Evolutionary conservation across 2,329 filamentous ascomycete genomes (phyloP).

Genomic region (Colletotrichum sp.): DNA sequence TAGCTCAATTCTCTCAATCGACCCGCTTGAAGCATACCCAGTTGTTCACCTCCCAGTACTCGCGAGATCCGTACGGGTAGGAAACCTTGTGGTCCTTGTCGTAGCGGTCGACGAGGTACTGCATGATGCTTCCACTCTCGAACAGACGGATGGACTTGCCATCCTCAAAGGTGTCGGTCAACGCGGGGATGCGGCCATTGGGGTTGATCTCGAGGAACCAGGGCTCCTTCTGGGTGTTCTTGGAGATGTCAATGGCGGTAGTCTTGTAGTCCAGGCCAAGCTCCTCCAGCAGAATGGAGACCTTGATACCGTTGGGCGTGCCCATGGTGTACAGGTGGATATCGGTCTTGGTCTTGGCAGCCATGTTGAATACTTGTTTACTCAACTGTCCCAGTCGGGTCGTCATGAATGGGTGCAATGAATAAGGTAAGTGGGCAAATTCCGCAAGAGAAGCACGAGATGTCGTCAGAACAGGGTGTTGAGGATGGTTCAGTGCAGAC

Average conservation of each 20-base stretch:
- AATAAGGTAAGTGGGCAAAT: neutral
- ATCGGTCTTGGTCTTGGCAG: slow-evolving; percentile 52
- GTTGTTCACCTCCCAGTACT: slow-evolving; percentile 80
- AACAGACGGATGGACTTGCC: slow-evolving; percentile 78
- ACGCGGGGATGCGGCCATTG: slow-evolving; percentile 87
- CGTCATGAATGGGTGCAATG: neutral
- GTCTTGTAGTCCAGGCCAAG: slow-evolving; percentile 80
- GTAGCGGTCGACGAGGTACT: slow-evolving; percentile 84
- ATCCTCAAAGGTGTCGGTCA: slow-evolving; percentile 80
- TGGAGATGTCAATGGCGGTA: slow-evolving; percentile 72
- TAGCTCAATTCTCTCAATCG: neutral
- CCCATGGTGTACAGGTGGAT: slow-evolving; percentile 83
- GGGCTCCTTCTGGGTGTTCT: slow-evolving; percentile 63
- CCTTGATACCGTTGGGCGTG: slow-evolving; percentile 91
- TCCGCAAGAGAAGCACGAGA: neutral
- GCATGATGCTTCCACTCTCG: slow-evolving; percentile 83
- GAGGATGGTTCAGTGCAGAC: neutral
- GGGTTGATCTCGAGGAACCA: slow-evolving; percentile 95
- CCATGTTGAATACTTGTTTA: slow-evolving; percentile 41
- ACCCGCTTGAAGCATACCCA: slow-evolving; percentile 59
- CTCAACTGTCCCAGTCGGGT: slow-evolving; percentile 4
- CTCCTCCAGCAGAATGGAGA: slow-evolving; percentile 86
- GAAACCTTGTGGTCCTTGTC: slow-evolving; percentile 84
- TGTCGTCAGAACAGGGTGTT: neutral
- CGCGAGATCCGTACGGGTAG: slow-evolving; percentile 73